Base-by-base conservation (phyloP, 148 eudicot species). In the Beta vulgaris region DNA sequence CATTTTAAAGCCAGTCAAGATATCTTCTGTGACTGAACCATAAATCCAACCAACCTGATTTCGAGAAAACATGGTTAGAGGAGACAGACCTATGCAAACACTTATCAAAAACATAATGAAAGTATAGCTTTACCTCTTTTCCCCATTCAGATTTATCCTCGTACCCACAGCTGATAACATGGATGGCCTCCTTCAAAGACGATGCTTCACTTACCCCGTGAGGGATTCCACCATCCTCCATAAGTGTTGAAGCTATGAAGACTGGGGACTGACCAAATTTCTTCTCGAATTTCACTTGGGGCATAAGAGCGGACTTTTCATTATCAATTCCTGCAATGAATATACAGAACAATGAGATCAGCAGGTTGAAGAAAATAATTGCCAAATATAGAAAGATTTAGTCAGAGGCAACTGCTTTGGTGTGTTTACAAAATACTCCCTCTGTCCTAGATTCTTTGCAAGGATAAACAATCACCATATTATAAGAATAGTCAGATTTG, bases 121-220 rank as follows among this genome's bases (percentile, higher is more conserved):
- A 54, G 9, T 28, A 25, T 1, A 16, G 35, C 4, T 7, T 49
- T 87, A 93, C 98, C 98, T 93, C 98, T 86, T 91, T 91, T 72
- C 98, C 98, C 98, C 98, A 93, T 55, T 93, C 98, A 2, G 97
- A 86, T 84, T 94, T 91, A 64, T 89, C 97, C 85, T 95, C 97
- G 28, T 92, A 95, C 61, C 99, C 96, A 79, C 97, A 95, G 80
- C 97, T 92, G 32, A 95, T 95, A 46, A 95, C 99, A 83, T 95
- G 99, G 74, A 92, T 91, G 59, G 99, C 97, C 85, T 95, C 99
- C 84, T 88, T 92, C 84, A 95, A 84, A 66, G 89, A 88, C 37
- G 96, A 87, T 10, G 93, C 96, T 25, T 93, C 87, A 69, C 82
- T 83, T 63, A 91, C 89, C 48, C 88, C 91, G 0, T 82, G 78